Evolutionary conservation across 2,329 filamentous ascomycete genomes (phyloP), one percentile per base, ranked within the genome.

Genomic region (Westerdykella ornata): DNA sequence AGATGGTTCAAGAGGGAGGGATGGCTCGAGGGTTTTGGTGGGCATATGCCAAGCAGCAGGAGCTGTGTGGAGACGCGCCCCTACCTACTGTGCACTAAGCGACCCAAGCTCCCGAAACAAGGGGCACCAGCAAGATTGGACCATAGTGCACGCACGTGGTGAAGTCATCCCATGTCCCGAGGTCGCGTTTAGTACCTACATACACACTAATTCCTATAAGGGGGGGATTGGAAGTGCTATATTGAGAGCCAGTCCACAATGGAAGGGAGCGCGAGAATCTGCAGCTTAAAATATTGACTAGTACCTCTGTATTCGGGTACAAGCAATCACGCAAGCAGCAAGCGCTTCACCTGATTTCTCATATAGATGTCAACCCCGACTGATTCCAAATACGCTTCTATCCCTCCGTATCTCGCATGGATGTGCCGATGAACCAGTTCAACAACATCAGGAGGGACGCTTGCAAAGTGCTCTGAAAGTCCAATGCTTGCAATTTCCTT

Each of bases 401-500:
- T 68, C 1, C 84, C 81, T 1, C 84, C 84, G 62, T 88, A 84
- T 39, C 67, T 72, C 3, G 69, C 62, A 2, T 75, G 57, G 4
- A 94, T 63, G 59, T 86, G 79, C 13, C 53, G 59, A 19, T 72
- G 63, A 3, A 88, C 72, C 9, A 69, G 71, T 13, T 60, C 52
- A n/a, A 87, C 80, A 68, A 89, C 81, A 2, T 77, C 75, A 4
- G 67, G 62, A 2, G 81, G 77, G 51, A 84, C 86, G 16, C 74
- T 71, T 0, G 77, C 82, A 72, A 88, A 94, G 17, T 56, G 52
- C 38, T 83, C 79, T 0, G 80, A 75, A 38, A 94, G 67, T 0
- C 88, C 87, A 50, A 92, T 78, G 35, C 76, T 73, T 3, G 68
- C 62, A 40, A 94, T 82, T 65, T 94, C 86, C 36, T 70, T 67